Base-by-base conservation (phyloP, 768 basidiomycete species). In the Epithele typhae region DNA sequence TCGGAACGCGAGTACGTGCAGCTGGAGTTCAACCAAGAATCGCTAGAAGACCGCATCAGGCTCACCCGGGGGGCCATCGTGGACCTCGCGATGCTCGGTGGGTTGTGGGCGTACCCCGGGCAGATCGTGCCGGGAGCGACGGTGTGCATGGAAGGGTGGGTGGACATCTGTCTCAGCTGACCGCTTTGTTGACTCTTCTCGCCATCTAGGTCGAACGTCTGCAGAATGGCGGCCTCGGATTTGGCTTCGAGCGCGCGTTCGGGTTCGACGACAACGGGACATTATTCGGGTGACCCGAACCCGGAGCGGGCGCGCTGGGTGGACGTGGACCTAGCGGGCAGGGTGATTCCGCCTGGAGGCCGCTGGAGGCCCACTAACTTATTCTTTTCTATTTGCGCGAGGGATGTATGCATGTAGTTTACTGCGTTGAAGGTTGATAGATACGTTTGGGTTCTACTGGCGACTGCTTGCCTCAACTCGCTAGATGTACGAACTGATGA, bases 231-330 rank as follows among this genome's bases (percentile, higher is more conserved):
- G 24, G 81, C 81, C 65, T 84, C 25, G 81, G 76, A 8, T 59
- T 85, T 24, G 82, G 80, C 5, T 87, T 83, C 81, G 71, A 76
- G 15, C 66, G 68, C 21, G 78, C 83, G 0, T 85, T 86, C 55
- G 82, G 81, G 1, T 59, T 68, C 17, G 70, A 77, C 11, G 69
- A 72, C 51, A 59, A 51, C 17, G 45, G 42, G 11, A 58, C 44
- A 62, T 38, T 21, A 62, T 2, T 65, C 65, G 64, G 81, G 80
- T 12, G 48, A 64, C 18, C 65, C 78, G 14, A 77, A 81, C 52
- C 56, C 73, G 21, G 58, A 65, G 17, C 54, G 56, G 19, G 73
- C 72, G 56, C 67, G 72, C 11, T 86, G 84, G 84, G 64, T 83
- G 2, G 84, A 87, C 38, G 68, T 85, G n/a, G 84, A 87, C 55